phyloP scores from a whole-genome alignment of 1,284 basidiomycete genomes.

The Cryptococcus deneoformans region DNA sequence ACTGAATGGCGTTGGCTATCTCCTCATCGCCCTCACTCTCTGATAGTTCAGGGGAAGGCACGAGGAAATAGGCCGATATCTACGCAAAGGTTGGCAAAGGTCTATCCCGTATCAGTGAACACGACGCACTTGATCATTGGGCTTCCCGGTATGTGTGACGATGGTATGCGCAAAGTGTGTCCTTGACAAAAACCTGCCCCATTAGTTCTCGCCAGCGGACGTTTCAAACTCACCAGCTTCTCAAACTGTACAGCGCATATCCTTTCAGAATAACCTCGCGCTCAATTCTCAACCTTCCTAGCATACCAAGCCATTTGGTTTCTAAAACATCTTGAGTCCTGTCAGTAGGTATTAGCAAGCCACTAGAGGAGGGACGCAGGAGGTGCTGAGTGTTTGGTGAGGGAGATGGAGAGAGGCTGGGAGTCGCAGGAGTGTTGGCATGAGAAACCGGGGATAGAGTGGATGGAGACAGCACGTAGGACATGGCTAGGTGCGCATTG shows the following conservation, averaged over 20 bases:
- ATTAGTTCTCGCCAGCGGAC: neutral
- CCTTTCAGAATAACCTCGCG: constrained; percentile 36
- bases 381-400: neutral
- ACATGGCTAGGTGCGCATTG: neutral
- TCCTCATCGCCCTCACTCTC: constrained; percentile 22
- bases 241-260: constrained; percentile 40
- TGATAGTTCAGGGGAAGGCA: constrained; percentile 26
- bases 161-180: constrained; percentile 43
- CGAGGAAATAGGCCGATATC: constrained; percentile 41
- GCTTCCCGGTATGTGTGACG: constrained; percentile 43
- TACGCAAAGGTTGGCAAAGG: constrained; percentile 4
- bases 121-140: constrained; percentile 33
- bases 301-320: constrained; percentile 31
- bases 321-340: constrained; percentile 34
- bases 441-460: neutral
- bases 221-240: constrained; percentile 34
- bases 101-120: neutral
- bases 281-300: constrained; percentile 35
- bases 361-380: neutral
- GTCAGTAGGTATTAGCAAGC: neutral
- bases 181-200: constrained; percentile 38
- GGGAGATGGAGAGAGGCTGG: neutral
- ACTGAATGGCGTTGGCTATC: constrained; percentile 24
- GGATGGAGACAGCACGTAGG: neutral
- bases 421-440: neutral